Base-by-base conservation (phyloP, 2,329 filamentous ascomycete genomes). In the Madurella fahalii region DNA sequence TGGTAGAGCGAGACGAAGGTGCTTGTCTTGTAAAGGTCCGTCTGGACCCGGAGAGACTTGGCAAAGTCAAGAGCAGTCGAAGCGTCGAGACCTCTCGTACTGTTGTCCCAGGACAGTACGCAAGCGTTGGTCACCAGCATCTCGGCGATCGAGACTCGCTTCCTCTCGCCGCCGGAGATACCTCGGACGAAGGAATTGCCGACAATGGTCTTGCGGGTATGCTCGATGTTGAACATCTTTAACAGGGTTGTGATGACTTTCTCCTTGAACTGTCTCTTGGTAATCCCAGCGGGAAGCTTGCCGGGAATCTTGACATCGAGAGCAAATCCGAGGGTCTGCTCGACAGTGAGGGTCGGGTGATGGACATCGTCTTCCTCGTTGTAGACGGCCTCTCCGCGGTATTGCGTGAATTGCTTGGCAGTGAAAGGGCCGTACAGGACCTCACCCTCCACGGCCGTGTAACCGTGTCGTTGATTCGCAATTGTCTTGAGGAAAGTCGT, bases 161-260 rank as follows among this genome's bases (percentile, higher is more conserved):
- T 90, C 52, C 87, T 77, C 71, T 93, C 89, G 53, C 86, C 89
- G 58, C 88, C 90, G 44, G 84, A 90, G 0, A 95, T 79, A 68
- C 90, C 91, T 48, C 89, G 85, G 17, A 94, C 80, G 59, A 93
- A 90, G 1, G 83, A 81, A 59, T 94, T 87, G 8, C 92, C 92
- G 25, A 96, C 90, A 31, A 93, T 83, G 0, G 92, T 96, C 67
- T 91, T 82, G 49, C 83, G 81, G 0, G 90, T 95, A 69, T 96
- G 90, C 69, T 92, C 87, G 51, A 96, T 95, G 67, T 93, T 94
- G 77, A 96, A 95, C 88, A 95, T 94, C 66, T 89, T 90, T 49
- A 96, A 76, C 56, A 96, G 77, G 64, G 86, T 82, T 16, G 83
- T 79, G 57, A 92, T 78, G 54, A 95, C 84, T 62, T 84, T 83